Percentiles rank a stretch among this genome's conserved stretches.
These are phyloP conservation scores for peach (Prunus persica) DNA, from an alignment of 306 rosid species.

Conservation along the genomic window Prunus_persica_NCBIv2 NC_034010.1:25741001-25741500, in stretches of 20 bases:
- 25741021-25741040: constrained; percentile 96
- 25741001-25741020: constrained; percentile 92
- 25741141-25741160: constrained; percentile 97
- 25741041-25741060: constrained; percentile 78
- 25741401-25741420: constrained; percentile 20
- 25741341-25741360: constrained; percentile 92
- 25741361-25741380: constrained; percentile 77
- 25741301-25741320: constrained; percentile 94
- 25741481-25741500: constrained; percentile 91
- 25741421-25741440: constrained; percentile 70
- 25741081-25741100: constrained; percentile 62
- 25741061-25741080: constrained; percentile 66
- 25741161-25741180: constrained; percentile 81
- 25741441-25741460: constrained; percentile 67
- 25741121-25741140: constrained; percentile 85
- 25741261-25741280: constrained; percentile 74
- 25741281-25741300: constrained; percentile 72
- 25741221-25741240: constrained; percentile 76
- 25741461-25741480: constrained; percentile 86
- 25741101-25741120: constrained; percentile 66
- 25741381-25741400: constrained; percentile 65
- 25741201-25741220: constrained; percentile 90
- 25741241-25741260: constrained; percentile 57
- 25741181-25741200: constrained; percentile 63
- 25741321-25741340: constrained; percentile 98